Percentiles rank a stretch among this genome's conserved stretches.
Evolutionary conservation across 805 yeast species (phyloP).

Genomic region (Ogataea nakhonphanomensis): DNA sequence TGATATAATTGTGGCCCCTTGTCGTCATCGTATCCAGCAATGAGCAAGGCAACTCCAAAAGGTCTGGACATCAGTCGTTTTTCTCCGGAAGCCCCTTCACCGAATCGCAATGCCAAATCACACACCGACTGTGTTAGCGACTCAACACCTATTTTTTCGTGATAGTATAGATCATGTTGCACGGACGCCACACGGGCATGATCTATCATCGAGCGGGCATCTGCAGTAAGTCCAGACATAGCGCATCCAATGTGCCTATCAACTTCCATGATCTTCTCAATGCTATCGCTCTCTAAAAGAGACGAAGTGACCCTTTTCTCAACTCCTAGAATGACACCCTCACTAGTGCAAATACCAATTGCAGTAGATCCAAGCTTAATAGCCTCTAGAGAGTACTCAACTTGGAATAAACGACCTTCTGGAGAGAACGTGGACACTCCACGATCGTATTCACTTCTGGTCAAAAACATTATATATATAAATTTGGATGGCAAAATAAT

Average conservation of each 20-base stretch:
- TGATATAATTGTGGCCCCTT: constrained; percentile 95
- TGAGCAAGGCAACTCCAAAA: constrained; percentile 93
- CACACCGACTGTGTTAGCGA: constrained; percentile 94
- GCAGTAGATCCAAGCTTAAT: constrained; percentile 98
- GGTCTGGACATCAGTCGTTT: constrained; percentile 96
- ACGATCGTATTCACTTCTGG: constrained; percentile 99
- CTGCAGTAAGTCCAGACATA: constrained; percentile 98
- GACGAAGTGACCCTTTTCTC: constrained; percentile 96
- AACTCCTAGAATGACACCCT: constrained; percentile 94
- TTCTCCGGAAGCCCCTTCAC: constrained; percentile 96
- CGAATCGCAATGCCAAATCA: constrained; percentile 92
- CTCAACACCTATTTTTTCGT: constrained; percentile 90
- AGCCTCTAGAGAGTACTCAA: constrained; percentile 95
- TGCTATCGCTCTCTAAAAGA: constrained; percentile 83
- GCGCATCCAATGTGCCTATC: constrained; percentile 97
- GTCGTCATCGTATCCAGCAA: constrained; percentile 91
- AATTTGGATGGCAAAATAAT: constrained; percentile 9
- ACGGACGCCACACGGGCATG: constrained; percentile 91
- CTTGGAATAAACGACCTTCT: constrained; percentile 97
- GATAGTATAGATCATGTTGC: constrained; percentile 84
- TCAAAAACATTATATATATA: constrained; percentile 72
- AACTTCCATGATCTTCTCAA: constrained; percentile 93
- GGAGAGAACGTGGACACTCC: constrained; percentile 99
- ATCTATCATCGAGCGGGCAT: constrained; percentile 97
- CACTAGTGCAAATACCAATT: constrained; percentile 91